phyloP scores from a whole-genome alignment of 2,329 filamentous ascomycete species.

The Pyrenochaeta sp. region DNA sequence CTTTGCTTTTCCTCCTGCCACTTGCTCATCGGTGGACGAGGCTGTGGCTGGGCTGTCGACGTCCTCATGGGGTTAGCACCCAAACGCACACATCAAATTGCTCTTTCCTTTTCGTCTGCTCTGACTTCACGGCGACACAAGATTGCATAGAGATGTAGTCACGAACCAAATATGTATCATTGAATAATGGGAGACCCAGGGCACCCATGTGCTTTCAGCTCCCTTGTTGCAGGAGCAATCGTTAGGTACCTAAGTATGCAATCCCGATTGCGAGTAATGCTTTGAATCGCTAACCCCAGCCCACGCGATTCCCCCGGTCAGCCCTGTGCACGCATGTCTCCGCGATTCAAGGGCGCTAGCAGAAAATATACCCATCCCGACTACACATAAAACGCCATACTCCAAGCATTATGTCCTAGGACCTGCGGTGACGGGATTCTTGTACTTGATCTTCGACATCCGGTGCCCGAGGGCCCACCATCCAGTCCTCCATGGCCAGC shows the following conservation, averaged over 20 bases:
- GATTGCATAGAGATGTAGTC: no score
- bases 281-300: conserved; percentile 20
- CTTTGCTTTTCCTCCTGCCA: no score
- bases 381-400: conserved; percentile 31
- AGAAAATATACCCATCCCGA: conserved; percentile 19
- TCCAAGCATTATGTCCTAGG: conserved; percentile 25
- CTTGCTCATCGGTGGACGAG: no score
- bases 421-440: conserved; percentile 30
- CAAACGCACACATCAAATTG: no score
- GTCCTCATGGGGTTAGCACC: no score
- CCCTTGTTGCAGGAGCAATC: not conserved
- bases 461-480: conserved; percentile 84
- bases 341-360: conserved; percentile 13
- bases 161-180: no score
- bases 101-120: no score
- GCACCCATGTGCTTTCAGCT: no score
- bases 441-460: conserved; percentile 39
- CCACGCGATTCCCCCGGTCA: conserved; percentile 16
- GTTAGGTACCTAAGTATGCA: conserved; percentile 12
- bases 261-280: conserved; percentile 9
- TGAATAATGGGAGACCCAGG: no score
- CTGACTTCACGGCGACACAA: no score
- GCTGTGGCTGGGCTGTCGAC: no score
- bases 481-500: conserved; percentile 98
- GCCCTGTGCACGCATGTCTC: conserved; percentile 9